phyloP scores from a whole-genome alignment of 345 rosid genomes.

The Lepidium aucheri region DNA sequence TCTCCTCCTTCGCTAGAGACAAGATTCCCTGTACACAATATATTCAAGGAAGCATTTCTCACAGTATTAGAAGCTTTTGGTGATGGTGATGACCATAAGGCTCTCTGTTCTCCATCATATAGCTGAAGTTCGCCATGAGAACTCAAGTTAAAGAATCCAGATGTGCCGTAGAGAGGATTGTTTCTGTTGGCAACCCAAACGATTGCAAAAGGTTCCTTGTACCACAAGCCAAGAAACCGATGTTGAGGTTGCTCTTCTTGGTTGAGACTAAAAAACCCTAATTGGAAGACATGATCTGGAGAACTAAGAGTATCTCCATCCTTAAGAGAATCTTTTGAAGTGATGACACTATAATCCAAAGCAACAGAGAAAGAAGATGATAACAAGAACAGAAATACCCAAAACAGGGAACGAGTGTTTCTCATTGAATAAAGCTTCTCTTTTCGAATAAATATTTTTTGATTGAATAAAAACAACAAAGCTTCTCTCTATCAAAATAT shows the following conservation, averaged over 20 bases:
- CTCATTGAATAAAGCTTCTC: not conserved
- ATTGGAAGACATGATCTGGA: slow-evolving; percentile 6
- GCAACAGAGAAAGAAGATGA: slow-evolving; percentile 4
- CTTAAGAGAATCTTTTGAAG: slow-evolving; percentile 5
- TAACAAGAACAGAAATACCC: not conserved
- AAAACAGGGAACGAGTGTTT: not conserved
- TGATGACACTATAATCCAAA: slow-evolving; percentile 12
- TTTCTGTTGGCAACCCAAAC: slow-evolving; percentile 60
- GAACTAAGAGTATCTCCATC: slow-evolving; percentile 24
- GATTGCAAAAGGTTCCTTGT: slow-evolving; percentile 21
- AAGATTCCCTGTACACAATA: slow-evolving; percentile 55
- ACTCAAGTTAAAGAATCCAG: slow-evolving; percentile 33
- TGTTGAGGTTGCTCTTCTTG: slow-evolving; percentile 17
- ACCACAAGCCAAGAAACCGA: slow-evolving; percentile 19
- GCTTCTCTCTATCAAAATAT: not conserved
- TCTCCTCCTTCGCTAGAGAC: not conserved
- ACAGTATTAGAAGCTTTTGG: not conserved
- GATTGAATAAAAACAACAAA: not conserved
- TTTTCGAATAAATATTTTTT: not conserved
- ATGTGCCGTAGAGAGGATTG: slow-evolving; percentile 44
- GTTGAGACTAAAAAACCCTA: slow-evolving; percentile 14
- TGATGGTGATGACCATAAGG: slow-evolving; percentile 46
- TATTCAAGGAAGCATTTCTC: slow-evolving; percentile 30
- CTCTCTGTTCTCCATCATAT: slow-evolving; percentile 29
- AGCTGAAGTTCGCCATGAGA: slow-evolving; percentile 13